Base-by-base conservation (phyloP, 1,284 basidiomycete species). In the Trichosporon sp. region DNA sequence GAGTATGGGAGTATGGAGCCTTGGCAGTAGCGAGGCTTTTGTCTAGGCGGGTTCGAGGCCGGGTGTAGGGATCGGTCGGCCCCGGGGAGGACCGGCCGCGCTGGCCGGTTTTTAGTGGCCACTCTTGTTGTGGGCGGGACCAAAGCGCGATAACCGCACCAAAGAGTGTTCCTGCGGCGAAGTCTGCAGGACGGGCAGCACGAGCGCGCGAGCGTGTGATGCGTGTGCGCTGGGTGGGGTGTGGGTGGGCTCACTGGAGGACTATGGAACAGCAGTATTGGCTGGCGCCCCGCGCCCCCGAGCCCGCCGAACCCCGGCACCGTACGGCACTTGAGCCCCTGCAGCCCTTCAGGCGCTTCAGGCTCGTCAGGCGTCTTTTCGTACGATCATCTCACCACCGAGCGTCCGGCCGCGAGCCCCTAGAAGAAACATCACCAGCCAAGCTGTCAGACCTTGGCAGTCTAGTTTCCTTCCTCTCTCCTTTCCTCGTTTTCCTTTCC, bases 61-160 rank as follows among this genome's bases (percentile, higher is more conserved):
- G 26, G 26, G 26, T 26, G 16, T n/a, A 46, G 43, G 43, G 16
- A 46, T 46, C 43, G 16, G 59, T 63, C 59, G 59, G 59, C 59
- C 59, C 59, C 59, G 59, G 59, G 59, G 59, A 63, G 31, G 59
- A 63, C 59, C 59, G 59, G 59, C 59, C 59, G 59, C 59, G 59
- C 59, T 63, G 59, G 59, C 59, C 59, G 59, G 59, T 35, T 63
- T 63, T 63, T 37, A 63, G 59, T 37, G 31, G 59, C 31, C 32
- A 14, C 56, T 19, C 16, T 48, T 26, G 19, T 26, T 54, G 19
- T 54, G 16, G n/a, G 54, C 54, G 54, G 54, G 54, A 56, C 54
- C 54, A 26, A 56, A 56, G n/a, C 21, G 40, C 54, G 54, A 32
- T 59, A 11, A 59, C 4, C 54, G 26, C 26, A 32, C 26, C 26